phyloP scores from a whole-genome alignment of 371 early-diverging fungal genomes.

The Haplosporangium sp. region DNA sequence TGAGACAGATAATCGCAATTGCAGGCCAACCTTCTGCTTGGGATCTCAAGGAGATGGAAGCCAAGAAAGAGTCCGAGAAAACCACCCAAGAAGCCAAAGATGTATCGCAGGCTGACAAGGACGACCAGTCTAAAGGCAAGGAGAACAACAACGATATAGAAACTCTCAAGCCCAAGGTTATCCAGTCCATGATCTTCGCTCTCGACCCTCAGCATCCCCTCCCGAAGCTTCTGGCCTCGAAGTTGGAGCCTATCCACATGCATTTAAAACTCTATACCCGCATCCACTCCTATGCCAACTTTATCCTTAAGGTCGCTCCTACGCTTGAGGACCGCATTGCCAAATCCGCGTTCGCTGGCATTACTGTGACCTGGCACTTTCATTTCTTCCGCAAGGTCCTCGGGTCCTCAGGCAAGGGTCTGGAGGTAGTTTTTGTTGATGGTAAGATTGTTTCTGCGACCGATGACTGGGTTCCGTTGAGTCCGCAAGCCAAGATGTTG shows the following conservation, averaged over 20 bases:
- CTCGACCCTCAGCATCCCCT: conserved; percentile 26
- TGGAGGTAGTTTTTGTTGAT: conserved; percentile 30
- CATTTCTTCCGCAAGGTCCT: conserved; percentile 31
- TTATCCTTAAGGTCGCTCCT: conserved; percentile 33
- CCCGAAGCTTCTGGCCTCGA: conserved; percentile 14
- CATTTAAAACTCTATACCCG: conserved; percentile 28
- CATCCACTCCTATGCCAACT: conserved; percentile 37
- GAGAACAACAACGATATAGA: conserved; percentile 6
- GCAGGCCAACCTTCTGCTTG: conserved; percentile 1
- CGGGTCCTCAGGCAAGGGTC: conserved; percentile 23
- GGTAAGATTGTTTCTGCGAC: conserved; percentile 34
- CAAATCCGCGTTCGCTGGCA: conserved; percentile 25
- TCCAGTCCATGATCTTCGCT: neutral
- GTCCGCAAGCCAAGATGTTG: conserved; percentile 3
- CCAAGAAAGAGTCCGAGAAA: neutral
- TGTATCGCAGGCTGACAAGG: neutral
- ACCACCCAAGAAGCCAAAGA: neutral
- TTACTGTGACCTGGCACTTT: conserved; percentile 24
- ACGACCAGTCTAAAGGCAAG: neutral
- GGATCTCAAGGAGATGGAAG: conserved; percentile 11
- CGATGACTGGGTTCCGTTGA: conserved; percentile 19
- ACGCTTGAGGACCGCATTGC: conserved; percentile 37
- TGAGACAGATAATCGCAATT: conserved; percentile 21
- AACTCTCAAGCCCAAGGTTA: neutral
- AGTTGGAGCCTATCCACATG: neutral